Conservation (phyloP, 164 flowering plant species). For the Taxillus chinensis region DNA sequence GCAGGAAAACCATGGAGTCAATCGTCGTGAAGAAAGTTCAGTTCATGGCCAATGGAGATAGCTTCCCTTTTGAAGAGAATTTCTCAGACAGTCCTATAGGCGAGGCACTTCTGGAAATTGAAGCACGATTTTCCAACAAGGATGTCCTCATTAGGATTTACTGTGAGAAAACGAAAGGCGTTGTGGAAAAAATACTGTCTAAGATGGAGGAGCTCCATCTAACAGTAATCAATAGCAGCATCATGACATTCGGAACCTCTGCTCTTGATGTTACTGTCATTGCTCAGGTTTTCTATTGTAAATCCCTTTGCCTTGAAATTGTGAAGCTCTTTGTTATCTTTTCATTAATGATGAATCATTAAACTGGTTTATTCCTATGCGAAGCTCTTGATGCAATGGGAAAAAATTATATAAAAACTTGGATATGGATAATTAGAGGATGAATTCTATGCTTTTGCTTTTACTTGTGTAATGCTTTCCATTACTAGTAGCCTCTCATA, state of each 20-base stretch:
- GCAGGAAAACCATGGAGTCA: constrained; percentile 50
- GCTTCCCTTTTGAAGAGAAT: constrained; percentile 29
- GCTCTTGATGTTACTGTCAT: constrained; percentile 57
- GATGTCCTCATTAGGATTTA: constrained; percentile 67
- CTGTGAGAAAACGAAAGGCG: constrained; percentile 64
- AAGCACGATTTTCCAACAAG: constrained; percentile 61
- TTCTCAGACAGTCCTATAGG: constrained; percentile 15
- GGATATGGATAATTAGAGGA: no score
- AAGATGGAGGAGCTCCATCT: constrained; percentile 67
- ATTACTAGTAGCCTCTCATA: no score
- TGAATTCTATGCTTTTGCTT: no score
- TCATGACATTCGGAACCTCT: constrained; percentile 48
- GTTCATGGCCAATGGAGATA: constrained; percentile 29
- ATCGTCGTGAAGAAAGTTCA: constrained; percentile 59
- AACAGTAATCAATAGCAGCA: constrained; percentile 40
- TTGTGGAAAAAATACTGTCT: constrained; percentile 36
- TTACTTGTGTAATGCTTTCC: no score
- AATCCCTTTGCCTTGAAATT: no score
- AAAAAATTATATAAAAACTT: no score
- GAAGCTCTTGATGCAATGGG: no score
- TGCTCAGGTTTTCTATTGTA: constrained; percentile 46
- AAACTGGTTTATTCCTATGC: no score
- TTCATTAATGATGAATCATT: no score
- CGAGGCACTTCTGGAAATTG: constrained; percentile 65
- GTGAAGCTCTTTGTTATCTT: no score